phyloP scores from a whole-genome alignment of 1,284 basidiomycete genomes.

The Fomitopsis betulina region DNA sequence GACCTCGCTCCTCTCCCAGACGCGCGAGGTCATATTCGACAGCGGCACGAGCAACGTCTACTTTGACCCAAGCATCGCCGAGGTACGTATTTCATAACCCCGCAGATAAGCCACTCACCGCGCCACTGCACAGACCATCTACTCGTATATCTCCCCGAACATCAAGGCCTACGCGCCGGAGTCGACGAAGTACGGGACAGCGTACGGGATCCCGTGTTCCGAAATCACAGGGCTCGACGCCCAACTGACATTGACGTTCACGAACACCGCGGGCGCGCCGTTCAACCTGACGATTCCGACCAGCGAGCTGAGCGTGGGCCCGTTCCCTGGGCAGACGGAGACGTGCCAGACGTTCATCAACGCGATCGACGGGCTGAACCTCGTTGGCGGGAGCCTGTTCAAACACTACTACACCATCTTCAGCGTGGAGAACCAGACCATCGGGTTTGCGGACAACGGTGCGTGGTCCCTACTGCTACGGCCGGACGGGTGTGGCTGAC shows the following conservation, averaged over 20 bases:
- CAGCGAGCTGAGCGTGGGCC: conserved; percentile 49
- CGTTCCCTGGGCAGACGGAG: conserved; percentile 40
- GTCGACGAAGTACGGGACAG: conserved; percentile 48
- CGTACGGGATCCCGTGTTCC: conserved; percentile 47
- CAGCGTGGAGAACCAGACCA: conserved; percentile 40
- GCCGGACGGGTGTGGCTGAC: background rate
- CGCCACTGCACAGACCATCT: conserved; percentile 39
- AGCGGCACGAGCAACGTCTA: conserved; percentile 52
- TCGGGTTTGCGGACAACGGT: conserved; percentile 43
- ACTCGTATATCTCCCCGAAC: conserved; percentile 48
- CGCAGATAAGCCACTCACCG: background rate
- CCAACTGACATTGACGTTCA: conserved; percentile 44
- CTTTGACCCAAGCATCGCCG: conserved; percentile 42
- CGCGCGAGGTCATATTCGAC: conserved; percentile 49
- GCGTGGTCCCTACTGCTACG: background rate
- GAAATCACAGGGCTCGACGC: conserved; percentile 39
- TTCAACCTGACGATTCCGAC: conserved; percentile 53
- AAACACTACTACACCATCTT: conserved; percentile 55
- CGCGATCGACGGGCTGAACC: conserved; percentile 40
- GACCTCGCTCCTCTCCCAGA: conserved; percentile 33
- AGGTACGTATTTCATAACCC: conserved; percentile 20
- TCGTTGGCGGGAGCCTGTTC: conserved; percentile 46
- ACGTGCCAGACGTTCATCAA: conserved; percentile 52
- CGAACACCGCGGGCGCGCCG: conserved; percentile 35
- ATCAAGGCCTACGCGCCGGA: conserved; percentile 43